Base-by-base conservation (phyloP, 371 early-diverging fungal species). In the Mucor circinelloides region DNA sequence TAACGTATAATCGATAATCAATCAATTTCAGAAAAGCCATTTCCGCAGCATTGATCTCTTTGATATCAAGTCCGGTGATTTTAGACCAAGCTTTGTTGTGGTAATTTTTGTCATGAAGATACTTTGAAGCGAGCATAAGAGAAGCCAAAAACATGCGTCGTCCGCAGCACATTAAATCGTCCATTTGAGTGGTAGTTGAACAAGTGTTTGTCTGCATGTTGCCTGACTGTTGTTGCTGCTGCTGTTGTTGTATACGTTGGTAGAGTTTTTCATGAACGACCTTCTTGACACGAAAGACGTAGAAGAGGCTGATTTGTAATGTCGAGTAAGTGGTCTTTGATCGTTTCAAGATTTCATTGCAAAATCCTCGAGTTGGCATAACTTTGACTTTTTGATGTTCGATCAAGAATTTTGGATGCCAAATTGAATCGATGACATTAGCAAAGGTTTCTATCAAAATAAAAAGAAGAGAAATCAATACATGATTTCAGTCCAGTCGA, bases 1-100 rank as follows among this genome's bases (percentile, higher is more conserved):
- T 87, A 15, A 91, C 85, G 69, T 84, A 83, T 17, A 92, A 82
- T 57, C 83, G 78, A 69, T 92, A 91, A 73, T 92, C 87, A 48
- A 92, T 87, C 72, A 90, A 74, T 48, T 86, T 76, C 31, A 92
- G 64, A 72, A 92, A 92, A 19, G 85, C 89, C 65, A 87, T 76
- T 80, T 92, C 92, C 69, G 91, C 87, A 40, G 86, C 85, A 77
- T 89, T 88, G 73, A 94, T 87, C 79, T 94, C 90, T 15, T 78
- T 60, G 17, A 90, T 77, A 25, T 87, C 81, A n/a, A 92, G 83
- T 42, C 88, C 85, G 30, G 93, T 88, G 30, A 91, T 85, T 74
- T 87, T 85, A 63, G 87, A 77, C 92, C 92, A 92, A 13, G 90
- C 89, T 55, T 80, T 83, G 88, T 90, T 91, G 50, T 88, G 84